These are phyloP conservation scores for Pleurotus giganteus DNA, from an alignment of 768 basidiomycete genomes.

Conservation along the genomic window DNA sequence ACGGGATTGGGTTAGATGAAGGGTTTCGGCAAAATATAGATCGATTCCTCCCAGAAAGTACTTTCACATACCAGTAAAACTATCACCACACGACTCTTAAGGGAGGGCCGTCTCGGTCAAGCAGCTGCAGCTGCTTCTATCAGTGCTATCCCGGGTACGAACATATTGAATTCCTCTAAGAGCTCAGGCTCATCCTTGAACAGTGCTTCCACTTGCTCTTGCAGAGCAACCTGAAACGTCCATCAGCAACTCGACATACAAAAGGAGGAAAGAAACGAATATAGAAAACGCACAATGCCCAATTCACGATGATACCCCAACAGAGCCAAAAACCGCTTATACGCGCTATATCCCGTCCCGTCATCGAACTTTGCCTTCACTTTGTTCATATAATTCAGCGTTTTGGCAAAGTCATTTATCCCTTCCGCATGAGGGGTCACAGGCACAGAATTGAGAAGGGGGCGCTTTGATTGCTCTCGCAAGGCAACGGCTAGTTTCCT, in stretches of 20 bases:
- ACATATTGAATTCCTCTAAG: slow-evolving; percentile 76
- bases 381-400: slow-evolving; percentile 87
- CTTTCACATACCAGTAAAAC: no score
- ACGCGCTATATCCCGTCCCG: slow-evolving; percentile 71
- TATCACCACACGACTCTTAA: no score
- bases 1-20: no score
- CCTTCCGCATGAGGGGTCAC: background rate
- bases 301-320: slow-evolving; percentile 82
- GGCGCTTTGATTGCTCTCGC: background rate
- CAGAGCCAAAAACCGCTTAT: slow-evolving; percentile 86
- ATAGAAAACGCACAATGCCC: slow-evolving; percentile 49
- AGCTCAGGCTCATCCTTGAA: slow-evolving; percentile 83
- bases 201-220: slow-evolving; percentile 72
- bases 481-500: background rate
- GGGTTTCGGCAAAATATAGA: no score
- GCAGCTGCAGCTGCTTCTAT: no score
- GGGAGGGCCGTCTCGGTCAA: no score
- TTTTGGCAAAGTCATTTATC: background rate
- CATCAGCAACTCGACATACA: slow-evolving; percentile 4
- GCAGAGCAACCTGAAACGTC: slow-evolving; percentile 59
- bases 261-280: slow-evolving; percentile 9
- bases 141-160: no score
- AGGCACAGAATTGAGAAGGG: background rate
- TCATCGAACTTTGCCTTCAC: slow-evolving; percentile 89
- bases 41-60: no score